Evolutionary conservation across 2,329 filamentous ascomycete genomes (phyloP).

Genomic region (Talaromyces amestolkiae): DNA sequence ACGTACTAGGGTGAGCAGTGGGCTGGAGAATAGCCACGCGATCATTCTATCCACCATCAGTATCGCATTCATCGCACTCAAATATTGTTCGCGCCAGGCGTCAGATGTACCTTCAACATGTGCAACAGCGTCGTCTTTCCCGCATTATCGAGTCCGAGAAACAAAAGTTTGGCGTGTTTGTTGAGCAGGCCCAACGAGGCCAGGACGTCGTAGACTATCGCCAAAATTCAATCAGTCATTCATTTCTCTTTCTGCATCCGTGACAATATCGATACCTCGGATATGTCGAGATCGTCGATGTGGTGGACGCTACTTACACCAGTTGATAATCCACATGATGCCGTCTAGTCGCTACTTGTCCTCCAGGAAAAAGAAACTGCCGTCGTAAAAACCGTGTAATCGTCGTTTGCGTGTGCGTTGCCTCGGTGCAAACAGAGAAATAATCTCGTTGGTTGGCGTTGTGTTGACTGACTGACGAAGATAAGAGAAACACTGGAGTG

Average conservation of each 20-base stretch:
- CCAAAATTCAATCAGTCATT: neutral
- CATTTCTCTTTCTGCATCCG: neutral
- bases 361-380: neutral
- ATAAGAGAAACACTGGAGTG: neutral
- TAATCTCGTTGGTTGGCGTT: neutral
- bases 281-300: neutral
- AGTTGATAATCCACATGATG: conserved; percentile 91
- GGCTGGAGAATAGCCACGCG: conserved; percentile 87
- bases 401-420: neutral
- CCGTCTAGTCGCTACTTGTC: neutral
- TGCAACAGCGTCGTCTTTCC: conserved; percentile 92
- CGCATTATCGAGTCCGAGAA: conserved; percentile 89
- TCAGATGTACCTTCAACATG: conserved; percentile 76
- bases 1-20: conserved; percentile 83
- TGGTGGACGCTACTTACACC: conserved; percentile 63
- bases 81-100: no score
- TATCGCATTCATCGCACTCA: neutral
- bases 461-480: neutral
- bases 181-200: conserved; percentile 84
- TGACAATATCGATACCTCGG: neutral
- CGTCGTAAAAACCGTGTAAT: neutral
- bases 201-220: conserved; percentile 80
- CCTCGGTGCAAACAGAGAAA: neutral
- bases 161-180: conserved; percentile 94
- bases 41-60: conserved; percentile 64